Evolutionary conservation across 768 basidiomycete species (phyloP).

Genomic region (Phallus indusiatus): DNA sequence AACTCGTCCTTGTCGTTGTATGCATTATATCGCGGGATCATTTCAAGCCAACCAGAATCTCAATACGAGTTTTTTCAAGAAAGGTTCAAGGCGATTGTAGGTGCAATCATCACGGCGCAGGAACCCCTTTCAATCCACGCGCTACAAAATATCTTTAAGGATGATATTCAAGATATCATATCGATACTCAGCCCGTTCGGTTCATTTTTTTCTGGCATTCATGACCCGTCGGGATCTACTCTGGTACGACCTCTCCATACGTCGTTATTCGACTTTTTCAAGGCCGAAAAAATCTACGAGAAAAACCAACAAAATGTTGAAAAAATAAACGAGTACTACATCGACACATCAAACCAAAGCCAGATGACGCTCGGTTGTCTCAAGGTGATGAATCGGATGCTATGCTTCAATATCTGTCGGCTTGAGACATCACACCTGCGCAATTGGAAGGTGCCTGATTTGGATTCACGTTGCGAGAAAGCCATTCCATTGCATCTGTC

Average conservation of each 20-base stretch:
- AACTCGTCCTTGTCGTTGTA: slow-evolving; percentile 10
- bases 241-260: slow-evolving; percentile 16
- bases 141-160: slow-evolving; percentile 9
- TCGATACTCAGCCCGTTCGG: background rate
- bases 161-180: slow-evolving; percentile 3
- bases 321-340: slow-evolving; percentile 10
- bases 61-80: slow-evolving; percentile 11
- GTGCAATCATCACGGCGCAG: slow-evolving; percentile 18
- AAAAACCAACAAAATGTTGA: too few species aligned
- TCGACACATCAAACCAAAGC: slow-evolving; percentile 12
- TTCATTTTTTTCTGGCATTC: slow-evolving; percentile 17
- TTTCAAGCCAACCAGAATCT: slow-evolving; percentile 13
- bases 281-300: background rate
- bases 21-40: slow-evolving; percentile 13
- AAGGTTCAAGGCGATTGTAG: slow-evolving; percentile 13
- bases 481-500: slow-evolving; percentile 22
- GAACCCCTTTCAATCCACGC: slow-evolving; percentile 14
- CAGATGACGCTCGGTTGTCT: slow-evolving; percentile 19
- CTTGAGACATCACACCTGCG: slow-evolving; percentile 21
- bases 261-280: slow-evolving; percentile 22
- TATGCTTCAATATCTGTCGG: slow-evolving; percentile 28
- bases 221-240: slow-evolving; percentile 5
- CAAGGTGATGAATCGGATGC: slow-evolving; percentile 19
- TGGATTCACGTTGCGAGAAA: slow-evolving; percentile 12
- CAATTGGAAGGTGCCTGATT: slow-evolving; percentile 20